Evolutionary conservation across 352 stramenopile species (phyloP), one percentile per base, ranked within the genome.

Genomic region (Pythium phragmiticola): DNA sequence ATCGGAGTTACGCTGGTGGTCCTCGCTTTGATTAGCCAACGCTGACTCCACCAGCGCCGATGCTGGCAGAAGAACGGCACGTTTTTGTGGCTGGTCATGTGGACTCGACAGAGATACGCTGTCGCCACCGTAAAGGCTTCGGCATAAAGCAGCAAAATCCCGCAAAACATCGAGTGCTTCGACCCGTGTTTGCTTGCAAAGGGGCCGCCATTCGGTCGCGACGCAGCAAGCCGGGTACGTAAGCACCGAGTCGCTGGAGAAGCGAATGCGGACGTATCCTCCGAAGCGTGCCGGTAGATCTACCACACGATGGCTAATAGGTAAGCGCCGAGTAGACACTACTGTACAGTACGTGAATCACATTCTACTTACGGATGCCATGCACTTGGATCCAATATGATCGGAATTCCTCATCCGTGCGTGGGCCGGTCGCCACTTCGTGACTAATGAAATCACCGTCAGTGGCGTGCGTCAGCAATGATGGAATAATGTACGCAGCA

Each of bases 141-240:
- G 43, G 39, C 80, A 54, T 5, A 75, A 30, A 4, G 55, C 45
- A 23, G 69, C 51, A 43, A 83, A 75, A 48, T 62, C 36, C 2
- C 65, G 60, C 19, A 74, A 52, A 4, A 79, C 52, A 13, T 76
- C 64, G 41, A 74, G 43, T 7, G 65, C 66, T 46, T 83, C 70
- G 1, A 61, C 7, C 11, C 74, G 52, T 5, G 77, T 76, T 55
- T 82, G 66, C 49, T 77, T 80, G 45, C 57, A 33, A 28, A 83
- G 57, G n/a, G 74, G 60, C 3, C 52, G 54, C 68, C 71, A 80
- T 30, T 79, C 64, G 13, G 62, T 74, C 7, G 58, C 59, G 28
- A 81, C 63, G 39, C 74, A 82, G 56, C 72, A 74, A 5, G 74
- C 72, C 19, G 74, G 74, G 46, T 82, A 85, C 8, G 69, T 85